phyloP scores from a whole-genome alignment of 805 yeast species.

The Myxozyma lipomycoides region DNA sequence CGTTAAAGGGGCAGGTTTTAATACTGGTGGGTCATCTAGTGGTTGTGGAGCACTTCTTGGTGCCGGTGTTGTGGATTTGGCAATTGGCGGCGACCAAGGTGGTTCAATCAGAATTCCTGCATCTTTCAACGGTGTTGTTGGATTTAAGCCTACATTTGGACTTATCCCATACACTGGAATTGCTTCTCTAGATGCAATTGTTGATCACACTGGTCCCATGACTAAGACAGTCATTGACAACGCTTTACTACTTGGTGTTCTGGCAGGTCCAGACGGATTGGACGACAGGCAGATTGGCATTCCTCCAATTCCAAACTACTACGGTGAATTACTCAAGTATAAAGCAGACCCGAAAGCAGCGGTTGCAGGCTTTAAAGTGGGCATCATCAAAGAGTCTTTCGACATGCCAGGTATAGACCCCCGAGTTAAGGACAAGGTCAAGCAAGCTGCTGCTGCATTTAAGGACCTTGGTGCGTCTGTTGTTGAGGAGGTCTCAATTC shows the following conservation, averaged over 20 bases:
- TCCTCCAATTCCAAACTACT: constrained; percentile 31
- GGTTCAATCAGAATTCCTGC: constrained; percentile 52
- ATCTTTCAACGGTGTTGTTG: constrained; percentile 43
- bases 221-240: constrained; percentile 39
- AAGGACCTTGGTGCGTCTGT: constrained; percentile 39
- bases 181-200: constrained; percentile 37
- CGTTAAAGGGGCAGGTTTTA: constrained; percentile 41
- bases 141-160: constrained; percentile 46
- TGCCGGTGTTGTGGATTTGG: constrained; percentile 44
- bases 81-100: constrained; percentile 51
- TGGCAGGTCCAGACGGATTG: constrained; percentile 40
- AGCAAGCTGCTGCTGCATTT: constrained; percentile 35
- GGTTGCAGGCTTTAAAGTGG: constrained; percentile 38
- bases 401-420: constrained; percentile 38
- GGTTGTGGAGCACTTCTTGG: constrained; percentile 56
- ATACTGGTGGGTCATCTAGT: constrained; percentile 52
- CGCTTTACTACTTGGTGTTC: constrained; percentile 36
- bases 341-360: constrained; percentile 20
- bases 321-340: constrained; percentile 20
- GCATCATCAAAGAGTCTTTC: constrained; percentile 38
- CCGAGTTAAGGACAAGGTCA: constrained; percentile 33
- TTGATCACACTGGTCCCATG: constrained; percentile 43
- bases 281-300: constrained; percentile 38
- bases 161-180: constrained; percentile 43
- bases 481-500: constrained; percentile 39